Evolutionary conservation across 75 land plant genomes (phyloP), one percentile per base, ranked within the genome.

Genomic region (Adiantum capillusveneris): DNA sequence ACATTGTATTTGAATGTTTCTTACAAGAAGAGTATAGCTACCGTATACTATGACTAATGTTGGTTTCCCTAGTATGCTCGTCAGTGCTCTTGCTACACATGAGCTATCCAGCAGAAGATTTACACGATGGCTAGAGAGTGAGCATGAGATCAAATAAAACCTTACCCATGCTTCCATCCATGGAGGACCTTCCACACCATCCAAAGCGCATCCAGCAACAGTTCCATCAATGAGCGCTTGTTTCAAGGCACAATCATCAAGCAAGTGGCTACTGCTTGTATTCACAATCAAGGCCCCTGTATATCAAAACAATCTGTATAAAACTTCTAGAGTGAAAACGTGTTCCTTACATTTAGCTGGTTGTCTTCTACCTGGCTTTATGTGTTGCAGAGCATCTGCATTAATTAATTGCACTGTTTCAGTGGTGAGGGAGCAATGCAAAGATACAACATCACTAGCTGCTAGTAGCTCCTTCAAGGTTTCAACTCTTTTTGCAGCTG

Each of bases 91-190:
- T n/a, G n/a, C n/a, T n/a, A n/a, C n/a, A n/a, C n/a, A n/a, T n/a
- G n/a, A n/a, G n/a, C n/a, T n/a, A n/a, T n/a, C n/a, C n/a, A n/a
- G n/a, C n/a, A n/a, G n/a, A n/a, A n/a, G n/a, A n/a, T n/a, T n/a
- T n/a, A n/a, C n/a, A n/a, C n/a, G n/a, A n/a, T n/a, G n/a, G n/a
- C n/a, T n/a, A n/a, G n/a, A n/a, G n/a, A n/a, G n/a, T n/a, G n/a
- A n/a, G n/a, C n/a, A n/a, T n/a, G n/a, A n/a, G n/a, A n/a, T n/a
- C n/a, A n/a, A n/a, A n/a, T n/a, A 34, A 34, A 34, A 34, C 37
- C 85, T 73, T 95, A 95, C 99, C 99, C 99, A 95, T 62, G 99
- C 99, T 87, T 95, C 99, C 85, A 95, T 82, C 99, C 99, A 95
- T 59, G 86, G 97, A 54, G 99, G 96, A 42, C 99, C 99, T 79